phyloP scores from a whole-genome alignment of 2,329 filamentous ascomycete genomes.

The Fusarium sp. region DNA sequence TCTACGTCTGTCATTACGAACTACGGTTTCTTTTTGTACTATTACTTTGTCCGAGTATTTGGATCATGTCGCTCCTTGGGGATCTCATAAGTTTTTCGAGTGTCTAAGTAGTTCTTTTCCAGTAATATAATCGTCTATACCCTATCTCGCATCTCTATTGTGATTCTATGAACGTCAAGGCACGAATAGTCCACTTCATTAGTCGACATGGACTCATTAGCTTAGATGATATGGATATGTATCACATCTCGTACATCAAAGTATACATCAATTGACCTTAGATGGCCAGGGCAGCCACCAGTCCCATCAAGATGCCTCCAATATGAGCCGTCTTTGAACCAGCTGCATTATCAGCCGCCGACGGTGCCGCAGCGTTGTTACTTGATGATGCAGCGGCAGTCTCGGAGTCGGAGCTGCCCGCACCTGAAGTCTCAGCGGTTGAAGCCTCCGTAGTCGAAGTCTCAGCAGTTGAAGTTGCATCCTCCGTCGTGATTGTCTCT shows the following conservation, averaged over 20 bases:
- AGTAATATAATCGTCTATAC: not conserved
- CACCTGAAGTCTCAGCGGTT: not conserved
- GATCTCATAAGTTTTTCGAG: not conserved
- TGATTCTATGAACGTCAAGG: not conserved
- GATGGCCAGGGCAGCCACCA: not conserved
- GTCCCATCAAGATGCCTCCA: slow-evolving; percentile 4
- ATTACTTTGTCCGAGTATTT: not conserved
- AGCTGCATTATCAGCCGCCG: not conserved
- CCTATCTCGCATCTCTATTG: not conserved
- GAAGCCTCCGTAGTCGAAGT: not conserved
- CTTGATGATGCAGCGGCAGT: not conserved
- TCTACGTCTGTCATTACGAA: not conserved
- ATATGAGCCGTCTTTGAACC: not conserved
- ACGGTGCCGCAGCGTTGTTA: not conserved
- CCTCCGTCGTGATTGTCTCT: not conserved
- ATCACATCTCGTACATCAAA: too few species aligned
- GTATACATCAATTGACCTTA: not conserved
- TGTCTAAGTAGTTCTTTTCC: not conserved
- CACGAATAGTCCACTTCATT: not conserved
- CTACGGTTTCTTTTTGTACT: not conserved
- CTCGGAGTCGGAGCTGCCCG: not conserved
- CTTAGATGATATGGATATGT: too few species aligned
- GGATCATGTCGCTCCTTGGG: not conserved
- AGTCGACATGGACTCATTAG: not conserved
- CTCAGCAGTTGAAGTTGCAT: not conserved